phyloP scores from a whole-genome alignment of 2,329 filamentous ascomycete species.

The Aspergillus sp. region DNA sequence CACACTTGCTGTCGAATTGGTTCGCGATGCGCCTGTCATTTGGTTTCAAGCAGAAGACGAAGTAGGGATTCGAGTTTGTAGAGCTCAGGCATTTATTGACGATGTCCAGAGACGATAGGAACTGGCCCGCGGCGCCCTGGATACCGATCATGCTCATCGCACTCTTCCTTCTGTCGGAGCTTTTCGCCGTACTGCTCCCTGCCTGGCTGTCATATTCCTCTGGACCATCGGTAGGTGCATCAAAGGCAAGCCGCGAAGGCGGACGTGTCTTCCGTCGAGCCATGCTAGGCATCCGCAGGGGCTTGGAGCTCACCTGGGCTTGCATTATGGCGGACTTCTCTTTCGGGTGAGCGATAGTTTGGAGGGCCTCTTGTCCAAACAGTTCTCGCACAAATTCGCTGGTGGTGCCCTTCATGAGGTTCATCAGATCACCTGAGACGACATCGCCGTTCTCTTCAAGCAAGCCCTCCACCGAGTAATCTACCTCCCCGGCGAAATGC shows the following conservation, averaged over 20 bases:
- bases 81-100: constrained; percentile 83
- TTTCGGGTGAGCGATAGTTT: constrained; percentile 89
- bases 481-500: constrained; percentile 95
- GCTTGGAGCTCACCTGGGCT: constrained; percentile 93
- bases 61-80: constrained; percentile 86
- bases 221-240: constrained; percentile 36
- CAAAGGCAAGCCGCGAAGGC: constrained; percentile 43
- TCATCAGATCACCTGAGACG: constrained; percentile 93
- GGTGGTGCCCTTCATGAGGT: constrained; percentile 83
- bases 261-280: constrained; percentile 72
- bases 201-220: constrained; percentile 38
- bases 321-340: constrained; percentile 91
- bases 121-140: constrained; percentile 90
- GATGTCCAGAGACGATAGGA: constrained; percentile 82
- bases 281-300: constrained; percentile 87
- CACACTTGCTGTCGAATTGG: constrained; percentile 98
- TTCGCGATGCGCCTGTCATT: constrained; percentile 97
- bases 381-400: constrained; percentile 85
- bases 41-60: constrained; percentile 94
- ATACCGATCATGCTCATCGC: constrained; percentile 46
- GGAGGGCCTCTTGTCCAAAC: constrained; percentile 93
- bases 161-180: constrained; percentile 35
- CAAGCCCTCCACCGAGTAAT: constrained; percentile 83
- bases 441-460: constrained; percentile 96
- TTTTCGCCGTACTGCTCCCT: constrained; percentile 28